phyloP scores from a whole-genome alignment of 2,329 filamentous ascomycete species.

The Fusarium agapanthi region DNA sequence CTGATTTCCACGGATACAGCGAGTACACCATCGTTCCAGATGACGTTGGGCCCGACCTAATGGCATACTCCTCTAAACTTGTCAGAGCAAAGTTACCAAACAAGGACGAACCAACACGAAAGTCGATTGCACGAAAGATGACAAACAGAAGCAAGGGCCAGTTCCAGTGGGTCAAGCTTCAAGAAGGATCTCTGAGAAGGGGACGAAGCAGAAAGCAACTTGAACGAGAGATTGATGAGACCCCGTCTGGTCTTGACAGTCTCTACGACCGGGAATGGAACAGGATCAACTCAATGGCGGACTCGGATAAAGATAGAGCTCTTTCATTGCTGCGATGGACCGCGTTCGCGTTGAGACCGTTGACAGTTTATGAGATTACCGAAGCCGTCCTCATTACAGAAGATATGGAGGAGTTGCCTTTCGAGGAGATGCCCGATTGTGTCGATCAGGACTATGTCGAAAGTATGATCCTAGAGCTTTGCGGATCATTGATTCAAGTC shows the following conservation, averaged over 20 bases:
- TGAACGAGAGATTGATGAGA: conserved; percentile 39
- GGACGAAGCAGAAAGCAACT: conserved; percentile 44
- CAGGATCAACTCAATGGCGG: conserved; percentile 21
- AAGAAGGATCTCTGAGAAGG: conserved; percentile 36
- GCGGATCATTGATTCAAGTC: background rate
- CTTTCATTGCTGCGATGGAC: conserved; percentile 45
- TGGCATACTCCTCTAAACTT: conserved; percentile 6
- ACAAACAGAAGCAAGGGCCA: conserved; percentile 44
- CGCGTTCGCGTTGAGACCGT: conserved; percentile 35
- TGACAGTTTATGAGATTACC: background rate
- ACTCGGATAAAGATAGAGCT: conserved; percentile 23
- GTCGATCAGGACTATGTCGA: background rate
- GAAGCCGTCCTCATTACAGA: background rate
- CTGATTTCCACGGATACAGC: accelerated
- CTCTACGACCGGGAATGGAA: conserved; percentile 47
- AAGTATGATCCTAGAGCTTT: background rate
- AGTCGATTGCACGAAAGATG: conserved; percentile 35
- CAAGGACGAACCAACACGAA: conserved; percentile 25
- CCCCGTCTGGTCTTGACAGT: conserved; percentile 38
- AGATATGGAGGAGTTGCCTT: accelerated
- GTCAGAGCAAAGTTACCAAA: conserved; percentile 42
- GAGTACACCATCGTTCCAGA: background rate
- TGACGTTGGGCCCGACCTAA: background rate
- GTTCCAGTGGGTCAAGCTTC: conserved; percentile 47
- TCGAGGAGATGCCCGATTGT: background rate